Percentiles rank a stretch among this genome's conserved stretches.
Evolutionary conservation across 176 grass and related monocot species (phyloP).

Genomic region (Raddia distichophylla): DNA sequence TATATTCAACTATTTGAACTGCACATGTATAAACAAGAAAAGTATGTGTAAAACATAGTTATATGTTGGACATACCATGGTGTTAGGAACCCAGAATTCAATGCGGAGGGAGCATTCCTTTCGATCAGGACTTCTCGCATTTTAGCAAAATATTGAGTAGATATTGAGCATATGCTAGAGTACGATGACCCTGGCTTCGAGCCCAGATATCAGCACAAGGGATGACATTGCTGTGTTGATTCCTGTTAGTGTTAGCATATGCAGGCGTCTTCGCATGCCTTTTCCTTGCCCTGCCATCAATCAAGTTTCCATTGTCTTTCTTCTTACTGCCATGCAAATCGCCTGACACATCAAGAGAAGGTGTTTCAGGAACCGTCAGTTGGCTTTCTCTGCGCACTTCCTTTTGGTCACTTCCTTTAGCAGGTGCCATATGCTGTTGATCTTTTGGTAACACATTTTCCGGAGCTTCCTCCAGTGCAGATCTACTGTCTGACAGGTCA

Average conservation of each 20-base stretch:
- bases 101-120: conserved; percentile 79
- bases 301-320: conserved; percentile 78
- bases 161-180: conserved; percentile 78
- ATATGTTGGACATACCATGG: conserved; percentile 74
- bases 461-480: conserved; percentile 54
- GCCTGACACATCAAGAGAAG: too few relatives aligned
- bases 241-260: conserved; percentile 56
- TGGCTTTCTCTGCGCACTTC: conserved; percentile 80
- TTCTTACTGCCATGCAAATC: conserved; percentile 63
- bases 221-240: conserved; percentile 51
- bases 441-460: conserved; percentile 87
- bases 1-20: conserved; percentile 22
- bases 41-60: too few relatives aligned
- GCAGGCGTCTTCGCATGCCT: conserved; percentile 71
- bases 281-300: conserved; percentile 73
- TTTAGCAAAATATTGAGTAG: conserved; percentile 83
- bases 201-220: conserved; percentile 58
- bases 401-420: conserved; percentile 69
- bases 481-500: conserved; percentile 73
- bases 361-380: conserved; percentile 93
- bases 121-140: conserved; percentile 93
- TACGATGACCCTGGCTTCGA: conserved; percentile 81
- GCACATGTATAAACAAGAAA: conserved; percentile 29
- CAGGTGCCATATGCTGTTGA: conserved; percentile 71
- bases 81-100: conserved; percentile 93